Percentiles rank a stretch among this genome's conserved stretches.
Evolutionary conservation across 495 filamentous ascomycete genomes (phyloP).

Genomic region (Podospora tetraspora): DNA sequence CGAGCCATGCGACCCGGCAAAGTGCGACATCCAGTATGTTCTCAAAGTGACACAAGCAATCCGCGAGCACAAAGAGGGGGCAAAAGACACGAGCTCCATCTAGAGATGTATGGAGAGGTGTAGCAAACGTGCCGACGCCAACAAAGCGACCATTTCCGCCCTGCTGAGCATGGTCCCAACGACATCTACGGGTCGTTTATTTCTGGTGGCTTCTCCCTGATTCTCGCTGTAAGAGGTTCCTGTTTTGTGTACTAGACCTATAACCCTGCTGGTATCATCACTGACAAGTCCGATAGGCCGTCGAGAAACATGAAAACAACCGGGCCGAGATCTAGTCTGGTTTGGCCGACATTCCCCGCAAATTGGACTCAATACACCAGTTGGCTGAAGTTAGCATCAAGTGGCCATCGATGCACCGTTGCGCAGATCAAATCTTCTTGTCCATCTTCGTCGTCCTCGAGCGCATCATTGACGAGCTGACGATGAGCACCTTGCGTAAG

Average conservation of each 20-base stretch:
- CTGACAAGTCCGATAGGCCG: background rate
- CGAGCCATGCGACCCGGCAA: slow-evolving; percentile 14
- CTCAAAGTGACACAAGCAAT: slow-evolving; percentile 11
- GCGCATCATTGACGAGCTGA: slow-evolving; percentile 16
- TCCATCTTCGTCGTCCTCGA: slow-evolving; percentile 17
- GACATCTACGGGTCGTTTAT: slow-evolving; percentile 20
- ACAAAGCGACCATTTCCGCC: background rate
- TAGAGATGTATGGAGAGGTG: slow-evolving; percentile 17
- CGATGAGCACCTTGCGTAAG: background rate
- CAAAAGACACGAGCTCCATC: slow-evolving; percentile 1
- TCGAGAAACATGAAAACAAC: slow-evolving; percentile 15
- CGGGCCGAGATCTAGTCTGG: slow-evolving; percentile 8
- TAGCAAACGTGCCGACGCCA: slow-evolving; percentile 9
- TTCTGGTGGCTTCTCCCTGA: slow-evolving; percentile 18
- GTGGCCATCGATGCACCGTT: slow-evolving; percentile 2
- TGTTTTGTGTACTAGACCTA: too few relatives aligned
- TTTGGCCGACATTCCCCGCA: slow-evolving; percentile 16
- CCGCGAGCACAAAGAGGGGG: slow-evolving; percentile 6
- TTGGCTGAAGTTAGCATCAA: slow-evolving; percentile 6
- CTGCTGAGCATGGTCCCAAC: slow-evolving; percentile 16
- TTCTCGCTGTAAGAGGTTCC: slow-evolving; percentile 11
- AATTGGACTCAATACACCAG: slow-evolving; percentile 10
- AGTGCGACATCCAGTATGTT: slow-evolving; percentile 12
- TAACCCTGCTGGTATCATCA: background rate
- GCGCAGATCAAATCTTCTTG: slow-evolving; percentile 13